These are phyloP conservation scores for Kregervanrija pseudodelftensis DNA, from an alignment of 805 yeast genomes.

Conservation along the genomic window DNA sequence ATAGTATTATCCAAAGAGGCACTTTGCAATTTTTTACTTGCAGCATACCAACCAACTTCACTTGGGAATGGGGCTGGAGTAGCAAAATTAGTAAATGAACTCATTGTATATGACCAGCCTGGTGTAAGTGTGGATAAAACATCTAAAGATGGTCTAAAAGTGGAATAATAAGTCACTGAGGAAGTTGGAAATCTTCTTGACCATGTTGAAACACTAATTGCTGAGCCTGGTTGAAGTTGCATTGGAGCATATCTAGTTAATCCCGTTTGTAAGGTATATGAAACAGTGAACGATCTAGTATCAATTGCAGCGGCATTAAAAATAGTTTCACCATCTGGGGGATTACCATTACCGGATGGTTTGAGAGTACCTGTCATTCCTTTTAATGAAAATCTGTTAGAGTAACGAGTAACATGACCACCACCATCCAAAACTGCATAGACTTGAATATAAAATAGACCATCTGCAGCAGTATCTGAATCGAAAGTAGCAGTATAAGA, in stretches of 20 bases:
- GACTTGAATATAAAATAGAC: slow-evolving; percentile 69
- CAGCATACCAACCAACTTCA: slow-evolving; percentile 54
- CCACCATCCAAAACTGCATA: slow-evolving; percentile 37
- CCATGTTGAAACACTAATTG: slow-evolving; percentile 62
- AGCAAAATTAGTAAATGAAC: slow-evolving; percentile 62
- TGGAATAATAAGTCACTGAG: slow-evolving; percentile 52
- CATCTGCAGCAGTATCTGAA: slow-evolving; percentile 46
- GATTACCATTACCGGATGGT: slow-evolving; percentile 42
- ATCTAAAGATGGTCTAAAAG: slow-evolving; percentile 37
- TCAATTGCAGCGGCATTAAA: slow-evolving; percentile 26
- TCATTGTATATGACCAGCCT: slow-evolving; percentile 70
- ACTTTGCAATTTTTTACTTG: slow-evolving; percentile 41
- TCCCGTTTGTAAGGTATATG: slow-evolving; percentile 79
- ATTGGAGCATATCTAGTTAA: slow-evolving; percentile 78
- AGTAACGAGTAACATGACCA: slow-evolving; percentile 56
- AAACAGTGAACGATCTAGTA: slow-evolving; percentile 51
- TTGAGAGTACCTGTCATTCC: slow-evolving; percentile 64
- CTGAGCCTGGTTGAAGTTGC: slow-evolving; percentile 81
- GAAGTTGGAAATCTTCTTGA: slow-evolving; percentile 61
- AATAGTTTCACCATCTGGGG: slow-evolving; percentile 35
- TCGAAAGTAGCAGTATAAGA: slow-evolving; percentile 38
- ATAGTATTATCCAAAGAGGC: slow-evolving; percentile 22
- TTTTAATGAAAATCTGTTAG: slow-evolving; percentile 54
- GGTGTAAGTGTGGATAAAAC: slow-evolving; percentile 68
- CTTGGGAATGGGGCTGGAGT: slow-evolving; percentile 65